Evolutionary conservation across 2,329 filamentous ascomycete genomes (phyloP).

Genomic region (Aureobasidium sp.): DNA sequence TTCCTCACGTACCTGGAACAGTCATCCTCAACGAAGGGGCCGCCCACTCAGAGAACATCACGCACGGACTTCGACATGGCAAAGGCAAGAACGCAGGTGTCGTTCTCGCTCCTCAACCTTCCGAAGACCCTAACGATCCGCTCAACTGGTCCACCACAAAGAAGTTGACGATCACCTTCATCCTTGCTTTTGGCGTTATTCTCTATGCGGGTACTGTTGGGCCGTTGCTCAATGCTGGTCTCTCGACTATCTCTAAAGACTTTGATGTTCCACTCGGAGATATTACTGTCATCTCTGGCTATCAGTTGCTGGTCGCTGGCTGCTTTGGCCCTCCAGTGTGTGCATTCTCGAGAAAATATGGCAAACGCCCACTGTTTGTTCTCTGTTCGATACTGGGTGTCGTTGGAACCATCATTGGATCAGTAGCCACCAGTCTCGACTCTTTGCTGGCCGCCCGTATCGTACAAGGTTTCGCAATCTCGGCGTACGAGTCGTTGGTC

Average conservation of each 20-base stretch:
- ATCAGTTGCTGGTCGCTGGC: constrained; percentile 31
- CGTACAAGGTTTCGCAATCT: constrained; percentile 28
- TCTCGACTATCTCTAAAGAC: constrained; percentile 29
- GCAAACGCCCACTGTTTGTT: constrained; percentile 22
- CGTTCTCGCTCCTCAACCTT: constrained; percentile 18
- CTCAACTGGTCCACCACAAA: constrained; percentile 30
- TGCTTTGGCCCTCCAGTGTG: constrained; percentile 30
- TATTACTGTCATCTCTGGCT: constrained; percentile 33
- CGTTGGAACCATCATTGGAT: background rate
- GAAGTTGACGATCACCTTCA: constrained; percentile 29
- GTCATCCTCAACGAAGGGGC: constrained; percentile 16
- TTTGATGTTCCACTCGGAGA: constrained; percentile 25
- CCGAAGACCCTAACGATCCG: constrained; percentile 29
- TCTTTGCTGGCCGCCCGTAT: constrained; percentile 29
- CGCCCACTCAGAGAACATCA: constrained; percentile 12
- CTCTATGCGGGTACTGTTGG: constrained; percentile 28
- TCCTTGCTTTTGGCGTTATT: constrained; percentile 28
- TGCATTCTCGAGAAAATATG: constrained; percentile 24
- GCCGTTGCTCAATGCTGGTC: constrained; percentile 31
- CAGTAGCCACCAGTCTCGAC: constrained; percentile 21
- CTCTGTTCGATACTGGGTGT: constrained; percentile 18
- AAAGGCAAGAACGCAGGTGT: constrained; percentile 18
- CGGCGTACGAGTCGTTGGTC: constrained; percentile 32
- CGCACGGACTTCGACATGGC: constrained; percentile 14
- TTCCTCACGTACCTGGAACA: constrained; percentile 17